phyloP scores from a whole-genome alignment of 345 rosid species.

The Sonneratia alba region DNA sequence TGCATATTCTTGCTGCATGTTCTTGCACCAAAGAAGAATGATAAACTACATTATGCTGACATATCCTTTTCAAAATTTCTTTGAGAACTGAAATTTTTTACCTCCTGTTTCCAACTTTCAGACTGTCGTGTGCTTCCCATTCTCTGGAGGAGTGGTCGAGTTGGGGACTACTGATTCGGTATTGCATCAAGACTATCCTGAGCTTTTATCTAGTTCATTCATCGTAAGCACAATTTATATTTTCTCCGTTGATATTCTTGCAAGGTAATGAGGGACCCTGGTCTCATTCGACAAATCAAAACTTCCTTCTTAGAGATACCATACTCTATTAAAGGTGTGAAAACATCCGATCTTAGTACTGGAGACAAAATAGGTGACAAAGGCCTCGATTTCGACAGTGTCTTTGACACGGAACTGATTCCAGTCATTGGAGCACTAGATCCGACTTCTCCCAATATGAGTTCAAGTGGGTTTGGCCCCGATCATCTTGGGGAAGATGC shows the following conservation, averaged over 20 bases:
- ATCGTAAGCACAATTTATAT: neutral
- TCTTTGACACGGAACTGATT: slow-evolving; percentile 24
- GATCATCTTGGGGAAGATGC: slow-evolving; percentile 39
- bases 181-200: slow-evolving; percentile 9
- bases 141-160: slow-evolving; percentile 70
- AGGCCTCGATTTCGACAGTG: slow-evolving; percentile 22
- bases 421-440: slow-evolving; percentile 29
- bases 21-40: neutral
- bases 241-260: neutral
- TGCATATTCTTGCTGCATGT: neutral
- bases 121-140: slow-evolving; percentile 81
- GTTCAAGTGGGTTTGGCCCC: slow-evolving; percentile 32
- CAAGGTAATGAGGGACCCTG: slow-evolving; percentile 67
- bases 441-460: slow-evolving; percentile 33
- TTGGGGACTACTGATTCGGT: slow-evolving; percentile 81
- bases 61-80: neutral
- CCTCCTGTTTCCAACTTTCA: slow-evolving; percentile 25
- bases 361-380: slow-evolving; percentile 19
- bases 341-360: slow-evolving; percentile 16
- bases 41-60: neutral
- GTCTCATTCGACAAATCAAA: slow-evolving; percentile 50
- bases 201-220: neutral
- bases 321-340: slow-evolving; percentile 17
- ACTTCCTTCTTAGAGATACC: slow-evolving; percentile 49
- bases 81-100: neutral